Percentiles rank a stretch among this genome's conserved stretches.
Evolutionary conservation across 1,139 yeast genomes (phyloP).

Genomic region (Yamadazyma mexicana): DNA sequence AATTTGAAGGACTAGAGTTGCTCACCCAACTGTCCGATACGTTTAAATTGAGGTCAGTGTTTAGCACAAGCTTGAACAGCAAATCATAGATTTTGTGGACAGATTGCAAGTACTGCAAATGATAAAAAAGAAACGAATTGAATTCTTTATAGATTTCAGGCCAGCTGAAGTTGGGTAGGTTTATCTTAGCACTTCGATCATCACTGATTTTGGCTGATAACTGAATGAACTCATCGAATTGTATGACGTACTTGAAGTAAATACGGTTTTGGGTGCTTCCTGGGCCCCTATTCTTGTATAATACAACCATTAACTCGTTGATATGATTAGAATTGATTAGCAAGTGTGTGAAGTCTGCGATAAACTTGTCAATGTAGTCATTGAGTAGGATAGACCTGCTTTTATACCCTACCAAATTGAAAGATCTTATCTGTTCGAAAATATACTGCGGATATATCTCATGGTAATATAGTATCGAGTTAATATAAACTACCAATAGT

Average conservation of each 20-base stretch:
- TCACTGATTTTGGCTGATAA: slow-evolving; percentile 8
- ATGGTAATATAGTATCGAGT: slow-evolving; percentile 48
- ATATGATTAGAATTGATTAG: slow-evolving; percentile 19
- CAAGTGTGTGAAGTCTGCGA: slow-evolving; percentile 22
- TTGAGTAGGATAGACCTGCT: slow-evolving; percentile 46
- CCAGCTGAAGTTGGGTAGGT: slow-evolving; percentile 33
- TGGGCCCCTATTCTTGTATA: slow-evolving; percentile 20
- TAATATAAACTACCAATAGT: slow-evolving; percentile 40
- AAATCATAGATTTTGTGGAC: slow-evolving; percentile 3
- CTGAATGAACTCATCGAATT: slow-evolving; percentile 25
- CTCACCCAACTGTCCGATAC: slow-evolving; percentile 11
- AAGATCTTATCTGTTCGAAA: slow-evolving; percentile 36
- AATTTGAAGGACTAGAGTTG: slow-evolving; percentile 1
- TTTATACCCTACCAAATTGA: slow-evolving; percentile 38
- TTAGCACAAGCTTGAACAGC: slow-evolving; percentile 12
- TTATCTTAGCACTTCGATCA: slow-evolving; percentile 5
- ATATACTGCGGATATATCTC: slow-evolving; percentile 43
- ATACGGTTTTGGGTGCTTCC: slow-evolving; percentile 14
- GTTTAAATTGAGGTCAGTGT: slow-evolving; percentile 8
- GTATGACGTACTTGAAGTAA: slow-evolving; percentile 26
- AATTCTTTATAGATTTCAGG: slow-evolving; percentile 33
- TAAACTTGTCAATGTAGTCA: slow-evolving; percentile 33
- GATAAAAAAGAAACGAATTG: slow-evolving; percentile 30
- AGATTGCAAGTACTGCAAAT: slow-evolving; percentile 26
- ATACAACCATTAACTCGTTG: slow-evolving; percentile 22